Evolutionary conservation across 2,329 filamentous ascomycete species (phyloP).

Genomic region (Juglanconis oblonga): DNA sequence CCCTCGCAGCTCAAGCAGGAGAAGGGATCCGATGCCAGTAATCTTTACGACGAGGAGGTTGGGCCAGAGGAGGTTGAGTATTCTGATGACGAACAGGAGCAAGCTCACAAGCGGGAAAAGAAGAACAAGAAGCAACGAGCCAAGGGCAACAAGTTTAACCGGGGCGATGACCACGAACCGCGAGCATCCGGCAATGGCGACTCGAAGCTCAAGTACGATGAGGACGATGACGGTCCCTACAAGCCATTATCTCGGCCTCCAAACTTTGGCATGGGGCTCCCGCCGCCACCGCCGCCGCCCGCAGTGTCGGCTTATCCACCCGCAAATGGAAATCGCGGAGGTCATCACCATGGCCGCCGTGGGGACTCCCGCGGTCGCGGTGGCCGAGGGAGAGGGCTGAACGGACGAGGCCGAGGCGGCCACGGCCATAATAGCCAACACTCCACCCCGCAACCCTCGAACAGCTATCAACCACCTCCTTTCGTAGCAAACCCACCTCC

Average conservation of each 20-base stretch:
- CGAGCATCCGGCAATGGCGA: slow-evolving; percentile 28
- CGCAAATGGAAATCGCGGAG: slow-evolving; percentile 23
- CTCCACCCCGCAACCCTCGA: slow-evolving; percentile 19
- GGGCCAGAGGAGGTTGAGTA: slow-evolving; percentile 87
- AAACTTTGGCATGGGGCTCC: slow-evolving; percentile 53
- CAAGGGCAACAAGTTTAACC: slow-evolving; percentile 42
- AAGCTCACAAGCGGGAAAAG: slow-evolving; percentile 68
- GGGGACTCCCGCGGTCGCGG: slow-evolving; percentile 47
- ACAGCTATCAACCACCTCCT: slow-evolving; percentile 24
- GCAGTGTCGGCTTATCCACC: slow-evolving; percentile 8
- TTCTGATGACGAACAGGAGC: slow-evolving; percentile 93
- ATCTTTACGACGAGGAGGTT: slow-evolving; percentile 90
- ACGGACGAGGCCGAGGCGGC: slow-evolving; percentile 36
- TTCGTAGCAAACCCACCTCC: slow-evolving; percentile 20
- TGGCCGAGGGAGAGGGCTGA: slow-evolving; percentile 34
- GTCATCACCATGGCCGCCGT: slow-evolving; percentile 37
- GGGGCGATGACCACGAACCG: slow-evolving; percentile 36
- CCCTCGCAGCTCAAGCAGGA: slow-evolving; percentile 74
- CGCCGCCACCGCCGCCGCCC: slow-evolving; percentile 39
- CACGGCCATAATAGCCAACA: slow-evolving; percentile 31
- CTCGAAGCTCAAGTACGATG: slow-evolving; percentile 62
- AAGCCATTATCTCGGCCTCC: slow-evolving; percentile 67
- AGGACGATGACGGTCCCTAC: slow-evolving; percentile 68
- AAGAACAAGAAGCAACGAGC: slow-evolving; percentile 63
- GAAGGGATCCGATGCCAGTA: slow-evolving; percentile 92